phyloP scores from a whole-genome alignment of 2,329 filamentous ascomycete species.

The Fusarium gaditjirri region DNA sequence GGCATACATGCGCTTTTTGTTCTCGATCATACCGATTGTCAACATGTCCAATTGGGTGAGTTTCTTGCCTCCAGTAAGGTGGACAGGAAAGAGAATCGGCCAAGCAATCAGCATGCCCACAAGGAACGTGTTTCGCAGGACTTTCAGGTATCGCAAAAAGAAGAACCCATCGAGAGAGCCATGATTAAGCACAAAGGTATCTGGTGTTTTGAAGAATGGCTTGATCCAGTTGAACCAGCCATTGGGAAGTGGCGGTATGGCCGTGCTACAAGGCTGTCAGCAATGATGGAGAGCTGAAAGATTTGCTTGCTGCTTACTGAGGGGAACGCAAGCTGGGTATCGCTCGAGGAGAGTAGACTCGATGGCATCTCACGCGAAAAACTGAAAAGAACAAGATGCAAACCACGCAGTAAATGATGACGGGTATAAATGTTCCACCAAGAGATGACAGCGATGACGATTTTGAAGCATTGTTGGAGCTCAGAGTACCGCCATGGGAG shows the following conservation, averaged over 20 bases:
- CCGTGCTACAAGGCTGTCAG: conserved; percentile 55
- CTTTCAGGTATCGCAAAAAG: conserved; percentile 75
- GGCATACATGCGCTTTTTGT: conserved; percentile 75
- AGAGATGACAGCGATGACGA: conserved; percentile 51
- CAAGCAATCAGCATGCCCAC: conserved; percentile 86
- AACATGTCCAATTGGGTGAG: conserved; percentile 78
- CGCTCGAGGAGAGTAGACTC: conserved; percentile 66
- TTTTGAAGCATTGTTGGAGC: conserved; percentile 47
- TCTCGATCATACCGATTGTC: conserved; percentile 78
- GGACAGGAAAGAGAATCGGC: conserved; percentile 87
- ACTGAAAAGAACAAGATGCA: conserved; percentile 62
- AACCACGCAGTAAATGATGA: conserved; percentile 60
- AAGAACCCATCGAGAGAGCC: conserved; percentile 93
- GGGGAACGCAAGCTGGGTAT: conserved; percentile 60
- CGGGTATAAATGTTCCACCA: conserved; percentile 64
- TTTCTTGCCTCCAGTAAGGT: conserved; percentile 79
- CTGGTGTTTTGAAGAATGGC: conserved; percentile 73
- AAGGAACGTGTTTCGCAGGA: conserved; percentile 85
- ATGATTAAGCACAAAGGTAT: conserved; percentile 87
- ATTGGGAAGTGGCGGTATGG: conserved; percentile 67
- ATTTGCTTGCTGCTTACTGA: conserved; percentile 45
- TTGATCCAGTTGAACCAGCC: conserved; percentile 75
- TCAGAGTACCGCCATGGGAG: conserved; percentile 50
- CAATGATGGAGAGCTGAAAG: conserved; percentile 19
- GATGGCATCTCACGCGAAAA: conserved; percentile 58